A percentile compares a stretch with the other conserved stretches of the same genome.
Evolutionary conservation across 306 rosid genomes (phyloP).

Genomic region (Inga leiocalycina): DNA sequence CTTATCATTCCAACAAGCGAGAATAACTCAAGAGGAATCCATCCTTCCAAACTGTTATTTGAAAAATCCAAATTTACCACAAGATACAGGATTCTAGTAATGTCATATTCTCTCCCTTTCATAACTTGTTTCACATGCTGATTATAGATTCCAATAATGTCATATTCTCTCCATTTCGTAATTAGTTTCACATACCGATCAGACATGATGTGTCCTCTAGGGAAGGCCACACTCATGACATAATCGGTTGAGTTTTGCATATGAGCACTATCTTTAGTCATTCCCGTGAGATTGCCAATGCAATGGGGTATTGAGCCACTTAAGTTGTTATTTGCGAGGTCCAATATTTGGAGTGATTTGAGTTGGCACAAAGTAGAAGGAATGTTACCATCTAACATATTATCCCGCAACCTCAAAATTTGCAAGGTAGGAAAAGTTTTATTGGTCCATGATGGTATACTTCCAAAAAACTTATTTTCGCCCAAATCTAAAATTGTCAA

Average conservation of each 20-base stretch:
- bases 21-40: neutral
- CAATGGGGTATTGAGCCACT: neutral
- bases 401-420: neutral
- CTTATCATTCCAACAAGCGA: neutral
- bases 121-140: neutral
- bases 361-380: neutral
- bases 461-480: neutral
- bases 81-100: neutral
- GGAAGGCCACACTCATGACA: too few species aligned
- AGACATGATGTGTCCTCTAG: too few species aligned
- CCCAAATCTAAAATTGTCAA: neutral
- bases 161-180: too few species aligned
- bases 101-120: neutral
- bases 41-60: neutral
- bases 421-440: neutral
- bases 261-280: neutral
- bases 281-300: neutral
- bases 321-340: neutral
- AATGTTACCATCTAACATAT: neutral
- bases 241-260: too few species aligned
- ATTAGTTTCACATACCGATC: too few species aligned
- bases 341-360: neutral
- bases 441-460: neutral
- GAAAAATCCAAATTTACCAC: neutral
- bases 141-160: too few species aligned